A percentile compares a stretch with the other conserved stretches of the same genome.
phyloP scores from a whole-genome alignment of 1,284 basidiomycete genomes.

The Ceratobasidium sp. region DNA sequence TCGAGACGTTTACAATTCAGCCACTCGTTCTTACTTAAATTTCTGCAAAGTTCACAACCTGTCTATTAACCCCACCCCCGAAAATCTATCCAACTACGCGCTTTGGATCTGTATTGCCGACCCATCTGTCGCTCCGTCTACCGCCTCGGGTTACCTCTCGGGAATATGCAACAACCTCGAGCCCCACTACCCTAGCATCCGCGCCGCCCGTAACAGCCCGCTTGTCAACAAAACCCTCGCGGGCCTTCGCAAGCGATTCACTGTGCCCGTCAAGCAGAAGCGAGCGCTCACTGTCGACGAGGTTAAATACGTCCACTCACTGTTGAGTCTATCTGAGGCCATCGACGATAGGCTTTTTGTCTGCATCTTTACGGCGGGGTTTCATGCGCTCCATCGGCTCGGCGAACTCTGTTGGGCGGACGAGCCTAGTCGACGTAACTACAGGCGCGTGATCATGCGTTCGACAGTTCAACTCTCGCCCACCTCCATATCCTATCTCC shows the following conservation, averaged over 20 bases:
- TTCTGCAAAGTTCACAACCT: conserved; percentile 55
- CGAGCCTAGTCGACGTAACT: conserved; percentile 34
- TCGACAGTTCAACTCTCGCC: conserved; percentile 35
- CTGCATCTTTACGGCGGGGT: conserved; percentile 47
- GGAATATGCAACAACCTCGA: conserved; percentile 58
- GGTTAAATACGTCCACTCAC: conserved; percentile 41
- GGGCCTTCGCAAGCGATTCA: conserved; percentile 51
- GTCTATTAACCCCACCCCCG: conserved; percentile 53
- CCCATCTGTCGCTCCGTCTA: conserved; percentile 54
- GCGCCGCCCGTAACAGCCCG: conserved; percentile 45
- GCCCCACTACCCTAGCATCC: conserved; percentile 55
- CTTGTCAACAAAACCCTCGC: conserved; percentile 54
- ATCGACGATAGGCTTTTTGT: conserved; percentile 51
- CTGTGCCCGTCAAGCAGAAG: conserved; percentile 49
- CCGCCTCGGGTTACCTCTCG: conserved; percentile 57
- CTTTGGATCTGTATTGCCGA: conserved; percentile 55
- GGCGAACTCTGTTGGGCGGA: conserved; percentile 52
- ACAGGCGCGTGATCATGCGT: conserved; percentile 44
- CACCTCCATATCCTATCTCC: conserved; percentile 38
- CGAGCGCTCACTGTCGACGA: conserved; percentile 48
- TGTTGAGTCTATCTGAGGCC: background rate
- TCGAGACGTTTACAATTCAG: conserved; percentile 52
- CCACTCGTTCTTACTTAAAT: conserved; percentile 56
- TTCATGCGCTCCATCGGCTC: conserved; percentile 50
- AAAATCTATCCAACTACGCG: conserved; percentile 55